Conservation (phyloP, 1,284 basidiomycete genomes). For the Cryptococcus sp. region DNA sequence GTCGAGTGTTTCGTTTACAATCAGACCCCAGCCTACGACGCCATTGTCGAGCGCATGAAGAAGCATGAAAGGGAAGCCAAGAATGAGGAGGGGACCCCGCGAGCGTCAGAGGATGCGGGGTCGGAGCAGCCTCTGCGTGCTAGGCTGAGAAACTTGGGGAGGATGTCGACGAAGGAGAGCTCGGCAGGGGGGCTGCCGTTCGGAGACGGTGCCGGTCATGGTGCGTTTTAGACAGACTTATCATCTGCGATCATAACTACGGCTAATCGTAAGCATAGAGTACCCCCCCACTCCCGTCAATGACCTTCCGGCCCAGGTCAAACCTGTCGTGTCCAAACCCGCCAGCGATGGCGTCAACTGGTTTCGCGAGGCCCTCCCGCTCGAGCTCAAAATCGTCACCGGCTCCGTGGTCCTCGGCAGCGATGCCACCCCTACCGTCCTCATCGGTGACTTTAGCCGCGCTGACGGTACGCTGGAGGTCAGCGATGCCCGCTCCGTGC, state of each 20-base stretch:
- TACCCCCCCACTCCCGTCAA: slow-evolving; percentile 6
- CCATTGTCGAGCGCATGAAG: slow-evolving; percentile 72
- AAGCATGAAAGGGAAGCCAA: slow-evolving; percentile 31
- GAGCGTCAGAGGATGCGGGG: slow-evolving; percentile 7
- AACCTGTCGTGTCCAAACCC: slow-evolving; percentile 10
- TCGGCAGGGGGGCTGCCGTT: slow-evolving; percentile 5
- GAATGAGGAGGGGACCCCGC: not conserved
- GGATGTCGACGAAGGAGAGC: slow-evolving; percentile 10
- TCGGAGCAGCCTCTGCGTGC: slow-evolving; percentile 7
- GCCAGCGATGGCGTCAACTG: slow-evolving; percentile 30
- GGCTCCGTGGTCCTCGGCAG: slow-evolving; percentile 80
- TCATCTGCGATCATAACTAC: not conserved
- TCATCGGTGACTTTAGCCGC: slow-evolving; percentile 71
- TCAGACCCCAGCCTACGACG: slow-evolving; percentile 77
- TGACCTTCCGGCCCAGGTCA: slow-evolving; percentile 12
- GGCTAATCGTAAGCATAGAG: not conserved
- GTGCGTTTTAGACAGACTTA: slow-evolving; percentile 1
- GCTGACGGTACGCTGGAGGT: slow-evolving; percentile 74
- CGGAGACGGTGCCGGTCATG: slow-evolving; percentile 8
- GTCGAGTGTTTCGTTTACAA: slow-evolving; percentile 90
- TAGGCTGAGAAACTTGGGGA: slow-evolving; percentile 15
- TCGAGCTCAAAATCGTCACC: slow-evolving; percentile 68
- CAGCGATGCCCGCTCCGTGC: slow-evolving; percentile 67
- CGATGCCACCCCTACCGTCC: slow-evolving; percentile 70
- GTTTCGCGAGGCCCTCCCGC: slow-evolving; percentile 68